A percentile compares a stretch with the other conserved stretches of the same genome.
phyloP scores from a whole-genome alignment of 768 basidiomycete genomes.

The Trametes villosa region DNA sequence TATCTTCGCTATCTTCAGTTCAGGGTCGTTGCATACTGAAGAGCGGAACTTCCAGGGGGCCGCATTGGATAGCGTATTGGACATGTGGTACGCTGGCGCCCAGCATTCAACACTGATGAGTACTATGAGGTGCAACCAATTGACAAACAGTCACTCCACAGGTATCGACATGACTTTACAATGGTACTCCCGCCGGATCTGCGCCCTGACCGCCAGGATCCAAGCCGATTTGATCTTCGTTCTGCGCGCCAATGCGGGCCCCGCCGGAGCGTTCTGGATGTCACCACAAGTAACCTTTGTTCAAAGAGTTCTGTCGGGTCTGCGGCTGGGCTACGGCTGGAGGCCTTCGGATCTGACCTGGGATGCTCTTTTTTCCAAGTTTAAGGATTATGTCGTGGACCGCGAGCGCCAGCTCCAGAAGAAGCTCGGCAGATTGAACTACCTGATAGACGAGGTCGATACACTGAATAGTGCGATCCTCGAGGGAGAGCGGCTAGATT shows the following conservation, averaged over 20 bases:
- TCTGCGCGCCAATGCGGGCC: constrained; percentile 24
- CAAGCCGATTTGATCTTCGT: not conserved
- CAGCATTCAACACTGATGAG: not conserved
- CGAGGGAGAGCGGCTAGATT: constrained; percentile 38
- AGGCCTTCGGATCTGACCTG: constrained; percentile 5
- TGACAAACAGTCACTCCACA: too few relatives aligned
- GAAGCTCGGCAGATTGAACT: constrained; percentile 33
- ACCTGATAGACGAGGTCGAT: constrained; percentile 35
- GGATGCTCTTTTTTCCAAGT: constrained; percentile 14
- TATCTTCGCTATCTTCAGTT: not conserved
- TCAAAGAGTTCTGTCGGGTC: constrained; percentile 18
- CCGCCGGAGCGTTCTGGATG: constrained; percentile 31
- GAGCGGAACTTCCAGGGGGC: constrained; percentile 21
- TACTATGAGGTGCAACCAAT: not conserved
- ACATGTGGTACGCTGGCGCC: constrained; percentile 30
- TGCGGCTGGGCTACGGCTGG: constrained; percentile 4
- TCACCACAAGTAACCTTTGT: not conserved
- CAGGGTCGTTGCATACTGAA: constrained; percentile 29
- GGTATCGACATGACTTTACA: constrained; percentile 22
- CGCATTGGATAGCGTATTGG: constrained; percentile 39
- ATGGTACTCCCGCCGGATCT: constrained; percentile 25
- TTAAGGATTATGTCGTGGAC: constrained; percentile 27
- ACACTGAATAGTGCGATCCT: constrained; percentile 31
- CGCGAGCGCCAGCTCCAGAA: constrained; percentile 32
- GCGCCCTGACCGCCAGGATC: constrained; percentile 13